Conservation (phyloP, 768 basidiomycete genomes). For the Rhizopogon sp. region DNA sequence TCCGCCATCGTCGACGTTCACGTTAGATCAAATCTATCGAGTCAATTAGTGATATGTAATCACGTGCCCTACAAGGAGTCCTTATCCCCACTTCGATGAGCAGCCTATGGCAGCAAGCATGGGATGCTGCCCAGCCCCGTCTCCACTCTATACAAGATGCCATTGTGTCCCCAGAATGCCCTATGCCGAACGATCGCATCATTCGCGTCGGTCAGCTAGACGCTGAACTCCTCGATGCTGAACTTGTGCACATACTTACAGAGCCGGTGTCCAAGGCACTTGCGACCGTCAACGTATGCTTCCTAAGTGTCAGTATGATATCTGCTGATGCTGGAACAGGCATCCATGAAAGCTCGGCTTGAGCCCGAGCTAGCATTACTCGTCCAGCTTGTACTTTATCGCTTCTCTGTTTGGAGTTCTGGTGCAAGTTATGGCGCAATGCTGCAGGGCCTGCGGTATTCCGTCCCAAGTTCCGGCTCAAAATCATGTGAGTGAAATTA, state of each 20-base stretch:
- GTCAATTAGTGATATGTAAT: conserved; percentile 4
- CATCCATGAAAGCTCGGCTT: conserved; percentile 52
- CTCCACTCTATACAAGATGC: conserved; percentile 44
- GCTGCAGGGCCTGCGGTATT: conserved; percentile 73
- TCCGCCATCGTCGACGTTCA: conserved; percentile 55
- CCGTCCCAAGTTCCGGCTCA: conserved; percentile 11
- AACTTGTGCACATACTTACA: conserved; percentile 74
- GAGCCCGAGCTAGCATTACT: conserved; percentile 73
- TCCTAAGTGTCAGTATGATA: not conserved
- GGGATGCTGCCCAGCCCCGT: conserved; percentile 54
- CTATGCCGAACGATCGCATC: conserved; percentile 35
- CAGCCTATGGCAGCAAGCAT: conserved; percentile 53
- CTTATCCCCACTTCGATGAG: conserved; percentile 1
- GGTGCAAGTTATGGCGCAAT: conserved; percentile 82
- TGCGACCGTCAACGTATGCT: conserved; percentile 58
- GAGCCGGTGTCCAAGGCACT: conserved; percentile 79
- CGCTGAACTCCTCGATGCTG: conserved; percentile 84
- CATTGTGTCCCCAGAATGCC: conserved; percentile 26
- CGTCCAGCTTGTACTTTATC: conserved; percentile 71
- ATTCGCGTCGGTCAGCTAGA: conserved; percentile 89
- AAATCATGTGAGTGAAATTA: conserved; percentile 16
- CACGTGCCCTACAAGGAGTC: conserved; percentile 10
- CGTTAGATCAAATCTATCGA: conserved; percentile 2
- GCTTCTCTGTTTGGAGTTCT: conserved; percentile 75
- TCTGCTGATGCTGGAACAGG: conserved; percentile 33